phyloP scores from a whole-genome alignment of 2,329 filamentous ascomycete genomes.

The Talaromyces islandicus region DNA sequence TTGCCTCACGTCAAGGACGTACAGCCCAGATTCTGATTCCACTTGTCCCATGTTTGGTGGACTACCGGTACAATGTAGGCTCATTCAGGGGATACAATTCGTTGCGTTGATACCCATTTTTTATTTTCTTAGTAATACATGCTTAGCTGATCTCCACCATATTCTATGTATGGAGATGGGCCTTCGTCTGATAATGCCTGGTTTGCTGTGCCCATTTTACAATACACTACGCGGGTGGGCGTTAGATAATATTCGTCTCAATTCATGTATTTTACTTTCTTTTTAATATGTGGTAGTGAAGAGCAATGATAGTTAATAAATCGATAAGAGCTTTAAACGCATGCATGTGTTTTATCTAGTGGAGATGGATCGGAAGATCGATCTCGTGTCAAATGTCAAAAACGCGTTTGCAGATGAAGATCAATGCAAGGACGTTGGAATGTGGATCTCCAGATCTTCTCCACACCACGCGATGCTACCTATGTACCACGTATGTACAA shows the following conservation, averaged over 20 bases:
- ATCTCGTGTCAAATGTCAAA: background rate
- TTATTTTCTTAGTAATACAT: constrained; percentile 1
- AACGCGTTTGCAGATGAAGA: background rate
- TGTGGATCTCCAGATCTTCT: background rate
- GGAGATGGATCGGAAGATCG: background rate
- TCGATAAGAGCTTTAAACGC: background rate
- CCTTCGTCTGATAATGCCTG: background rate
- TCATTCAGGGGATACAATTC: background rate
- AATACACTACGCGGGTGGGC: background rate
- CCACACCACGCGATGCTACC: no score
- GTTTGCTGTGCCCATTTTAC: background rate
- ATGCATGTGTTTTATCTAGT: background rate
- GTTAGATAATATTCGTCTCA: constrained; percentile 1
- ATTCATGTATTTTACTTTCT: constrained; percentile 11
- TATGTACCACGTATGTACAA: no score
- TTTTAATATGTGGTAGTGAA: background rate
- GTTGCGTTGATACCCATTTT: constrained; percentile 10
- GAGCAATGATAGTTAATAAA: background rate
- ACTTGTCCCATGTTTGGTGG: background rate
- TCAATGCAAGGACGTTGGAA: background rate
- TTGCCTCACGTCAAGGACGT: background rate
- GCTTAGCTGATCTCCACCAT: background rate
- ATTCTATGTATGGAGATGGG: background rate
- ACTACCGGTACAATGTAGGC: background rate
- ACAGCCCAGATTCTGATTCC: background rate